Conservation (phyloP, 768 basidiomycete species). For the Lactifluus subvellereus region DNA sequence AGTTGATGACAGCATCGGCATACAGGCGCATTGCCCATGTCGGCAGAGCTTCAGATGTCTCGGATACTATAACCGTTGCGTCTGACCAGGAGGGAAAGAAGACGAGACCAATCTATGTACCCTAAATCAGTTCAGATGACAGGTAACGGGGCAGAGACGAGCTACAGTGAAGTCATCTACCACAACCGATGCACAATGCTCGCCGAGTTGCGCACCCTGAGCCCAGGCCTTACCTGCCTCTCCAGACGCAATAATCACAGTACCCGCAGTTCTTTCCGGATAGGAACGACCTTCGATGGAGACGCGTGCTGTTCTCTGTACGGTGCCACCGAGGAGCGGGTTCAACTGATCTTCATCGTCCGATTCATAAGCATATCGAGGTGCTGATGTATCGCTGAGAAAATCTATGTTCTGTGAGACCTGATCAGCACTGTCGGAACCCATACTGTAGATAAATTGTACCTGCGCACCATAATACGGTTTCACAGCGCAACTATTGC, state of each 20-base stretch:
- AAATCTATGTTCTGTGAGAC: slow-evolving; percentile 20
- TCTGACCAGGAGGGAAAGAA: slow-evolving; percentile 25
- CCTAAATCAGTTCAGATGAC: not conserved
- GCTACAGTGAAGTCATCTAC: slow-evolving; percentile 19
- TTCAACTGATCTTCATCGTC: slow-evolving; percentile 29
- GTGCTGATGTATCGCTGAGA: slow-evolving; percentile 27
- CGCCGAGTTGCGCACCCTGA: slow-evolving; percentile 23
- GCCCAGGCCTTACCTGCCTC: slow-evolving; percentile 26
- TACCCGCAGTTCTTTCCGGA: not conserved
- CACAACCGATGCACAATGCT: slow-evolving; percentile 17
- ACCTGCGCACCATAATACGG: slow-evolving; percentile 1
- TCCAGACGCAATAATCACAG: slow-evolving; percentile 23
- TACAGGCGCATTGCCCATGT: slow-evolving; percentile 27
- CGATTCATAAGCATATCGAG: slow-evolving; percentile 28
- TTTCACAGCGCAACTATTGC: too few relatives aligned
- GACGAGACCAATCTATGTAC: slow-evolving; percentile 21
- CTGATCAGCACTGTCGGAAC: not conserved
- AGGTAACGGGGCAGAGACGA: not conserved
- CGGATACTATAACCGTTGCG: slow-evolving; percentile 24
- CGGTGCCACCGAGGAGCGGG: slow-evolving; percentile 15
- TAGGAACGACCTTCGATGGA: not conserved
- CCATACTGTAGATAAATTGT: not conserved
- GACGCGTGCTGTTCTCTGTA: not conserved
- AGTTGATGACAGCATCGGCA: slow-evolving; percentile 23
- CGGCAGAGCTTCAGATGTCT: slow-evolving; percentile 21